Conservation (phyloP, 805 yeast genomes). For the Wickerhamiella azyma region DNA sequence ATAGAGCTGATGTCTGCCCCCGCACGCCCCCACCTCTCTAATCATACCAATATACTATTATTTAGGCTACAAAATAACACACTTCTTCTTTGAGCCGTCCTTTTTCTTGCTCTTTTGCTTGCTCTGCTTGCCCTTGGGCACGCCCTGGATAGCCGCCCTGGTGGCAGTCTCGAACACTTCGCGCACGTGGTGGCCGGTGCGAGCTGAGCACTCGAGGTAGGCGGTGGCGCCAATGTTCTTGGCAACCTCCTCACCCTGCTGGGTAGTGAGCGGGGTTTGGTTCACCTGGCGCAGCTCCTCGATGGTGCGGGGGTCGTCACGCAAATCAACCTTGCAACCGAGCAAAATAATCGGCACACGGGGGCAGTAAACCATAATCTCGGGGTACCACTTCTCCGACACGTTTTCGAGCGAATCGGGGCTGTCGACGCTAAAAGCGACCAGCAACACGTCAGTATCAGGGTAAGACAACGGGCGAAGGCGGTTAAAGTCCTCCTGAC, state of each 20-base stretch:
- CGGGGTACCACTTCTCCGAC: constrained; percentile 73
- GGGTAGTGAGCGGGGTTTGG: constrained; percentile 65
- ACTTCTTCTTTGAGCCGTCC: constrained; percentile 9
- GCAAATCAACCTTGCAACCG: constrained; percentile 73
- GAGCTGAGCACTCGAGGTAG: constrained; percentile 85
- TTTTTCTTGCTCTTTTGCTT: constrained; percentile 19
- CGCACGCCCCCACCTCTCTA: not conserved
- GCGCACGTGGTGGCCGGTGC: constrained; percentile 74
- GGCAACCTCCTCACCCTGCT: constrained; percentile 80
- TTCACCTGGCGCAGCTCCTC: constrained; percentile 60
- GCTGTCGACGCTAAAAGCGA: constrained; percentile 74
- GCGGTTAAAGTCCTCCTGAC: constrained; percentile 90
- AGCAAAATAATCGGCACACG: constrained; percentile 67
- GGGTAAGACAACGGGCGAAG: constrained; percentile 78
- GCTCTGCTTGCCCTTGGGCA: constrained; percentile 17
- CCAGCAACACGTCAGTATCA: constrained; percentile 71
- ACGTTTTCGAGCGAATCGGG: constrained; percentile 81
- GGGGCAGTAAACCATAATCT: constrained; percentile 71
- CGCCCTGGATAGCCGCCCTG: constrained; percentile 69
- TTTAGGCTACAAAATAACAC: constrained; percentile 10
- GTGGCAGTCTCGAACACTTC: constrained; percentile 90
- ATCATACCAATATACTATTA: not conserved
- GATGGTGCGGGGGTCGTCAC: constrained; percentile 34
- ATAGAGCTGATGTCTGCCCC: too few relatives aligned
- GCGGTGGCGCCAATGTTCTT: constrained; percentile 77